phyloP scores from a whole-genome alignment of 73 alveolate species.

The Tetrahymena elliotti region DNA sequence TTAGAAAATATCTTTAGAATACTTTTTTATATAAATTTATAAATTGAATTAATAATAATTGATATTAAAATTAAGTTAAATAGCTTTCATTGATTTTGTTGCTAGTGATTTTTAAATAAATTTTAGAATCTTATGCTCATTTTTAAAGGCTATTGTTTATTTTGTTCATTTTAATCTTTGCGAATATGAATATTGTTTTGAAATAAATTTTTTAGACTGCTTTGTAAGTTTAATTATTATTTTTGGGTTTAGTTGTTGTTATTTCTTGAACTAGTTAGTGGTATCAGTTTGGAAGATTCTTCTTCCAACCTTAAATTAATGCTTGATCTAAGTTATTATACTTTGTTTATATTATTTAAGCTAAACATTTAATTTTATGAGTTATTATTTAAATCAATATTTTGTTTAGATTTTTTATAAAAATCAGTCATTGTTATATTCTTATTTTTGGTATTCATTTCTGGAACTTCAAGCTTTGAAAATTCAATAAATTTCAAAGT shows the following conservation, averaged over 20 bases:
- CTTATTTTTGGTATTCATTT: too few species aligned
- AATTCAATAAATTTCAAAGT: not conserved
- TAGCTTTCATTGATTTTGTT: not conserved
- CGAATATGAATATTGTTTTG: not conserved
- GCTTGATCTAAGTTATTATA: not conserved
- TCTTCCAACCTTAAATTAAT: not conserved
- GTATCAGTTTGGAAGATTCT: not conserved
- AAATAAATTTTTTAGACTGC: not conserved
- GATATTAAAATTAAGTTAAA: too few species aligned
- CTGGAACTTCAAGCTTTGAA: not conserved
- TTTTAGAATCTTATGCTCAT: not conserved
- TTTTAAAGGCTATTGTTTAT: not conserved
- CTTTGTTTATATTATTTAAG: not conserved
- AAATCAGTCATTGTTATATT: not conserved
- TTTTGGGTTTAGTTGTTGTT: not conserved
- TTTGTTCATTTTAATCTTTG: not conserved
- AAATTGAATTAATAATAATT: too few species aligned
- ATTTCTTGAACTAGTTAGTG: not conserved
- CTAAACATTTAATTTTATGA: not conserved
- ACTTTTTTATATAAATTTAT: too few species aligned
- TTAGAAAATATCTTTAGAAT: too few species aligned
- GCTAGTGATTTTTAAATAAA: not conserved
- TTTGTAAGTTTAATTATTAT: not conserved
- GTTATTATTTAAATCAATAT: not conserved
- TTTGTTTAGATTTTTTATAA: not conserved